These are phyloP conservation scores for Coemansia sp. DNA, from an alignment of 192 early-diverging fungal genomes.

Conservation along the genomic window DNA sequence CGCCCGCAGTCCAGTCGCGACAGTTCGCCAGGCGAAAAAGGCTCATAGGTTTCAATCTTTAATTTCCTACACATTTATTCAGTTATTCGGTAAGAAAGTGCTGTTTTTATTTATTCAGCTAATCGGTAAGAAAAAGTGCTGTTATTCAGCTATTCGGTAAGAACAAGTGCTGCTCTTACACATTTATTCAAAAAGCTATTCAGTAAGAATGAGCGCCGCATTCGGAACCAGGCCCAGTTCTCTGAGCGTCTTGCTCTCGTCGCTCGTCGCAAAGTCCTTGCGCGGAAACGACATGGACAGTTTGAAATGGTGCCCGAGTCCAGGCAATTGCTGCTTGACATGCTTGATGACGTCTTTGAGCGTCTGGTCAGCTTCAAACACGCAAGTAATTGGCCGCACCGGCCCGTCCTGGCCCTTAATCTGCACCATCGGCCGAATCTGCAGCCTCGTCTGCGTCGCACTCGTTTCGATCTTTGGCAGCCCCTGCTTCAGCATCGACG, in stretches of 20 bases:
- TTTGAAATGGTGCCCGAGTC: slow-evolving; percentile 53
- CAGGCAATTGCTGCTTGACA: slow-evolving; percentile 38
- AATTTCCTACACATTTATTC: neutral
- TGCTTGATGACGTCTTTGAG: slow-evolving; percentile 59
- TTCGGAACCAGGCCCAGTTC: slow-evolving; percentile 67
- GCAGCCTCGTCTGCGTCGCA: slow-evolving; percentile 59
- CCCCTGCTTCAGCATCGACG: slow-evolving; percentile 27
- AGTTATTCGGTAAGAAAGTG: slow-evolving; percentile 39
- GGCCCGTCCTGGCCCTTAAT: slow-evolving; percentile 23
- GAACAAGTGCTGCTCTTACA: too few relatives aligned
- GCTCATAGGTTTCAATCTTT: too few relatives aligned
- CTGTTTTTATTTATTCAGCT: too few relatives aligned
- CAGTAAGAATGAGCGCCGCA: slow-evolving; percentile 59
- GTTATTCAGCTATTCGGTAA: slow-evolving; percentile 15
- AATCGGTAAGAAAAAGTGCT: too few relatives aligned
- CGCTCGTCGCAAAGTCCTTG: slow-evolving; percentile 57
- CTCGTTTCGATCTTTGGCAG: slow-evolving; percentile 23
- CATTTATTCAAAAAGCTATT: slow-evolving; percentile 8
- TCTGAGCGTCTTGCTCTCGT: slow-evolving; percentile 60
- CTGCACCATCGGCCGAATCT: slow-evolving; percentile 60
- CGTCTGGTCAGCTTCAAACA: slow-evolving; percentile 58
- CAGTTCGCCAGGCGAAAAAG: neutral
- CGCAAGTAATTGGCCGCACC: slow-evolving; percentile 56
- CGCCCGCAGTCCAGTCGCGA: slow-evolving; percentile 16
- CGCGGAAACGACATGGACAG: slow-evolving; percentile 65